Evolutionary conservation across 164 flowering plant genomes (phyloP).

Genomic region (Nymphaea thermarum): DNA sequence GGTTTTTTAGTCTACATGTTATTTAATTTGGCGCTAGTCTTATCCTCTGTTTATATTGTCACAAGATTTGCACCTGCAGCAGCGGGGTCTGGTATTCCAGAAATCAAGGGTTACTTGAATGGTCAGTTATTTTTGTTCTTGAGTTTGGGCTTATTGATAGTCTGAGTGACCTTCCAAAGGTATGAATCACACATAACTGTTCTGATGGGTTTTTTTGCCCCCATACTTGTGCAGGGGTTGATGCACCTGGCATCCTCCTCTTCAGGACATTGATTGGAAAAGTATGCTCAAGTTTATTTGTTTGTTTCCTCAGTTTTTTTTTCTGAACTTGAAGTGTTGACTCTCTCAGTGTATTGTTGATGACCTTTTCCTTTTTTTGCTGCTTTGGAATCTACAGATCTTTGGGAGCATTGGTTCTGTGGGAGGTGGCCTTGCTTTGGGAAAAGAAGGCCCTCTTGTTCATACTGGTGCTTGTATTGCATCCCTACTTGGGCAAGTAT

Average conservation of each 20-base stretch:
- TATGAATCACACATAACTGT: no score
- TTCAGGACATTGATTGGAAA: constrained; percentile 95
- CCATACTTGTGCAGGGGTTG: constrained; percentile 52
- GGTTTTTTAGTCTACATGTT: constrained; percentile 69
- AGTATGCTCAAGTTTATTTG: constrained; percentile 23
- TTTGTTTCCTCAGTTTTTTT: neutral
- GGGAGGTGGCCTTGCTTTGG: constrained; percentile 96
- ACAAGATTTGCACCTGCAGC: constrained; percentile 95
- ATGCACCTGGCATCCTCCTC: constrained; percentile 82
- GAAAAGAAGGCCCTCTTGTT: constrained; percentile 99
- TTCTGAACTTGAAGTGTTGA: neutral
- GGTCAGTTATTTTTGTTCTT: constrained; percentile 31
- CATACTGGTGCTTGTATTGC: constrained; percentile 99
- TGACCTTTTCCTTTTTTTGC: constrained; percentile 1
- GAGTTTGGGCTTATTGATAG: neutral
- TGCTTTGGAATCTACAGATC: constrained; percentile 30
- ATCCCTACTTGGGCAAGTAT: constrained; percentile 94
- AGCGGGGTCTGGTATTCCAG: constrained; percentile 97
- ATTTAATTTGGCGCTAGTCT: constrained; percentile 69
- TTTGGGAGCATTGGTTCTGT: constrained; percentile 99
- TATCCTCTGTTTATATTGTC: constrained; percentile 76
- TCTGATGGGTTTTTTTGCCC: neutral
- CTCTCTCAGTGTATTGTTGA: neutral
- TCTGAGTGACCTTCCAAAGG: neutral
- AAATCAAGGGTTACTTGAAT: constrained; percentile 95